phyloP scores from a whole-genome alignment of 345 rosid species.

The Toxicodendron radicans region DNA sequence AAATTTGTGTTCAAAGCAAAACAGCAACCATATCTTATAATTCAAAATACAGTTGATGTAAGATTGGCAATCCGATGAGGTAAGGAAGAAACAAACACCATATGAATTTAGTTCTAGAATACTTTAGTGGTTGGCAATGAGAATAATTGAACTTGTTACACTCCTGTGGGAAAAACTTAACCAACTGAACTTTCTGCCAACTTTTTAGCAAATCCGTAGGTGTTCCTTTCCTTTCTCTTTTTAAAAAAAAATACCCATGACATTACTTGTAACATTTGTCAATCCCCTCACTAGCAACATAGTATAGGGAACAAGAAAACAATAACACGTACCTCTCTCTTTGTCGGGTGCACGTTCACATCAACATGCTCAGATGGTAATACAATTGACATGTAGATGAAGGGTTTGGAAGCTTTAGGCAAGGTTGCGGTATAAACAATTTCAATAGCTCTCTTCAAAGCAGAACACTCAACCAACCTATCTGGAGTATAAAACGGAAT shows the following conservation, averaged over 20 bases:
- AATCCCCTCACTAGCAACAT: not conserved
- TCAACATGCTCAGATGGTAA: slow-evolving; percentile 94
- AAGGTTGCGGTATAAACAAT: slow-evolving; percentile 90
- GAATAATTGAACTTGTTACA: not conserved
- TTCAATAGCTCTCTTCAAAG: slow-evolving; percentile 90
- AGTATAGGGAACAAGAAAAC: not conserved
- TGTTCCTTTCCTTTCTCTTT: not conserved
- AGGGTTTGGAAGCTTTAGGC: slow-evolving; percentile 94
- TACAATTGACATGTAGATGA: slow-evolving; percentile 80
- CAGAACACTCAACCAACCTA: slow-evolving; percentile 90
- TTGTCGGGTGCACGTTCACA: slow-evolving; percentile 94
- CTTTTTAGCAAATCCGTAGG: not conserved
- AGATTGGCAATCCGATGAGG: not conserved
- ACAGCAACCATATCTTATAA: not conserved
- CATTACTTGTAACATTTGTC: not conserved
- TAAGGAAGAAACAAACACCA: not conserved
- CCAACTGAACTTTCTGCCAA: not conserved
- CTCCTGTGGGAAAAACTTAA: not conserved
- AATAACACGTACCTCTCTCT: slow-evolving; percentile 66
- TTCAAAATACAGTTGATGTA: not conserved
- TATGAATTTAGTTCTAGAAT: not conserved
- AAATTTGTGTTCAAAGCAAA: not conserved
- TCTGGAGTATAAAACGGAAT: slow-evolving; percentile 44
- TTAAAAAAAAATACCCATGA: no score
- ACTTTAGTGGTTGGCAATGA: not conserved